Evolutionary conservation across 768 basidiomycete genomes (phyloP), one percentile per base, ranked within the genome.

Genomic region (Boletus fagicola): DNA sequence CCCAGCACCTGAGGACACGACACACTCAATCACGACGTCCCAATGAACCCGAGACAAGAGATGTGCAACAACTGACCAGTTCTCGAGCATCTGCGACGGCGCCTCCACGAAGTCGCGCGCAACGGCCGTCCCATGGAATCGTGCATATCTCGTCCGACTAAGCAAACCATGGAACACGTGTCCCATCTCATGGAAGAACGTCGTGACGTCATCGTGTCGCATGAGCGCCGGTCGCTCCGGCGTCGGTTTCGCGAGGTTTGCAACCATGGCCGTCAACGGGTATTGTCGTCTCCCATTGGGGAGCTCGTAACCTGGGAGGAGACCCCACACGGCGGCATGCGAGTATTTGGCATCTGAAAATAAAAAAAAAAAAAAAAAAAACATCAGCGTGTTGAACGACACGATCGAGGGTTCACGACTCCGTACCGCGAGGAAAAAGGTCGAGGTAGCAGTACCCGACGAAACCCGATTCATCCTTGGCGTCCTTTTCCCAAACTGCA

Each of bases 161-260:
- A 92, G 72, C 46, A 95, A 71, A 11, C 82, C 83, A 61, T 87
- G 85, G 77, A 87, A 87, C 5, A 84, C 83, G 58, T 87, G 85
- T 0, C 87, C 90, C 87, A 92, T 90, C 72, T 93, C 92, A 63
- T 94, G 92, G 82, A 94, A 92, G 75, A 94, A 92, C 0, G 92
- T 94, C 12, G 91, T 90, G 1, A 92, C 91, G 56, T 92, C 90
- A 63, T 87, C 85, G 59, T 93, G 90, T n/a, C 83, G 77, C 90
- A 95, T 90, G 36, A 93, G 75, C 20, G 90, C 91, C 2, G 91
- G 91, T 57, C 86, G 85, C 7, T 86, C 84, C 1, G 86, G 83
- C 1, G 90, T 92, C 4, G 90, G 80, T 68, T 94, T 95, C 5
- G 92, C 90, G 11, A 95, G 81, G 69, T 94, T 94, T 39, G 93